Evolutionary conservation across 2,329 filamentous ascomycete genomes (phyloP), one percentile per base, ranked within the genome.

Genomic region (Ascochyta viciae-villosae): DNA sequence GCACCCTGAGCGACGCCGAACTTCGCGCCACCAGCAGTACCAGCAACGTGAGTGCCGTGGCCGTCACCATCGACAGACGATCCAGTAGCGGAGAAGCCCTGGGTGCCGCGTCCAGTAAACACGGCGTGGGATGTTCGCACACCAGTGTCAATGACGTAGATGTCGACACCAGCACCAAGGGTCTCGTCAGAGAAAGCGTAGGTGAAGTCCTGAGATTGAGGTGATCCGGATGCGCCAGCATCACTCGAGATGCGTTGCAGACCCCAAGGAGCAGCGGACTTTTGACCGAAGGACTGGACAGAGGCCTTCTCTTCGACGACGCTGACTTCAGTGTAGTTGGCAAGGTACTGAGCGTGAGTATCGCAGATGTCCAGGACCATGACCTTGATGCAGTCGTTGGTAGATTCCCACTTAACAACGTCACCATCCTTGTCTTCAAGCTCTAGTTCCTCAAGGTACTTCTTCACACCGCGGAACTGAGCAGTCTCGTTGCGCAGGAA

Each of bases 101-200:
- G 71, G 6, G 62, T 60, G 6, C 74, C 80, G 48, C 80, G 77
- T 19, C 76, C 76, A n/a, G 62, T 73, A 65, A 82, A 82, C 44
- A 75, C 74, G 42, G 74, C 71, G 65, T 82, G 78, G 7, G 74
- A 64, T n/a, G 74, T 76, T 61, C 79, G 78, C 34, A 82, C 71
- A 56, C 80, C 80, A 4, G 79, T 81, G 62, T 82, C 80, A n/a
- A 82, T 64, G 50, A 82, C 70, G 66, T 82, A 82, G 51, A 82
- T 77, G 52, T 82, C 79, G n/a, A 79, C 77, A 47, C 77, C 77
- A 19, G 64, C 58, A 48, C 78, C 78, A 9, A 77, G 73, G 1
- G 47, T 55, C 42, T 71, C 57, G 33, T 77, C 71, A 22, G 74
- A 58, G 54, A 73, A 80, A 1, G 70, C 58, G 66, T 82, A 82